These are phyloP conservation scores for Cutaneotrichosporon dermatis DNA, from an alignment of 1,284 basidiomycete genomes.

Conservation along the genomic window DNA sequence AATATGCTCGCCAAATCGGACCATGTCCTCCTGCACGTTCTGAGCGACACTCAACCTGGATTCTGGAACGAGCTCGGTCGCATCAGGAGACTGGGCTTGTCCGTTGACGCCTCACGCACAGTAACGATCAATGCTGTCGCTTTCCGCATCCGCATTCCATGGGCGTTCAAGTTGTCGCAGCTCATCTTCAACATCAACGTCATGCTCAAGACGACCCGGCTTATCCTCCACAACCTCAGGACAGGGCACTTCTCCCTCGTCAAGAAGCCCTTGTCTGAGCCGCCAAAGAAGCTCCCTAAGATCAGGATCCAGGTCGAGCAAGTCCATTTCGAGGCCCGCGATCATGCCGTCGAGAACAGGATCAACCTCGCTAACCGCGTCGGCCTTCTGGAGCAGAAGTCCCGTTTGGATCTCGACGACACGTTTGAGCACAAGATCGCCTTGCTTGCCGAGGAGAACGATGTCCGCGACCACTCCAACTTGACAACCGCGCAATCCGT, in stretches of 20 bases:
- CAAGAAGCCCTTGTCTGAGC: slow-evolving; percentile 61
- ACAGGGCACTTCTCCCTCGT: slow-evolving; percentile 24
- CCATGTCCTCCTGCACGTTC: slow-evolving; percentile 51
- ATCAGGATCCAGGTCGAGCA: slow-evolving; percentile 61
- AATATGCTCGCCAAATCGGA: slow-evolving; percentile 38
- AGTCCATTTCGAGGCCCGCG: slow-evolving; percentile 73
- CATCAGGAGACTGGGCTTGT: slow-evolving; percentile 59
- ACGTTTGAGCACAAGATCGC: slow-evolving; percentile 71
- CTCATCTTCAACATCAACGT: slow-evolving; percentile 65
- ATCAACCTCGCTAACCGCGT: slow-evolving; percentile 74
- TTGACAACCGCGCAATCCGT: slow-evolving; percentile 52
- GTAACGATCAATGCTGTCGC: slow-evolving; percentile 55
- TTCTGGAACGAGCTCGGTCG: slow-evolving; percentile 76
- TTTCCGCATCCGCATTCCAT: slow-evolving; percentile 71
- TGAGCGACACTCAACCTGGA: slow-evolving; percentile 43
- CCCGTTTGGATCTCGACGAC: slow-evolving; percentile 71
- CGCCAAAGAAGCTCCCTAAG: slow-evolving; percentile 65
- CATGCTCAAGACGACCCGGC: slow-evolving; percentile 63
- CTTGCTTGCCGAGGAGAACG: slow-evolving; percentile 51
- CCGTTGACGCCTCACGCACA: slow-evolving; percentile 28
- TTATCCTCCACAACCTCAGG: slow-evolving; percentile 53
- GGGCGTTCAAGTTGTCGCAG: slow-evolving; percentile 68
- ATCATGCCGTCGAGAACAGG: slow-evolving; percentile 79
- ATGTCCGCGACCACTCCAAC: slow-evolving; percentile 9
- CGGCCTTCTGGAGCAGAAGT: slow-evolving; percentile 68